Evolutionary conservation across 2,329 filamentous ascomycete genomes (phyloP), one percentile per base, ranked within the genome.

Genomic region (Aurifilum marmelostoma): DNA sequence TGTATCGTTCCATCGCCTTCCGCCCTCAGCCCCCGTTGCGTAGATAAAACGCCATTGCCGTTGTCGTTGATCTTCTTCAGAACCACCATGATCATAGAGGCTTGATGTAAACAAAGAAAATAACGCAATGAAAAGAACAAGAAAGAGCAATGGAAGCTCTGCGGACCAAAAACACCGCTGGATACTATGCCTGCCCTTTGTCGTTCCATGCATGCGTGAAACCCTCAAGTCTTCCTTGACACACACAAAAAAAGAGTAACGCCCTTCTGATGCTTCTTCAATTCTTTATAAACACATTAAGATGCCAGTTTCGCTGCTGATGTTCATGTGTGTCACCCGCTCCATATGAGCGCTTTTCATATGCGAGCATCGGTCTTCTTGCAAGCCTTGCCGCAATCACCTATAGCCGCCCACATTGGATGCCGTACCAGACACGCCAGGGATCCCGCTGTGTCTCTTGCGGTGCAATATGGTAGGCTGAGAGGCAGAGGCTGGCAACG

Each of bases 381-480:
- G 21, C 43, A 47, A 11, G 11, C n/a, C 21, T n/a, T 34, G 60
- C 12, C 27, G 52, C 52, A 64, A 39, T 82, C 76, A 86, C 78
- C 84, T 80, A 75, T 84, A 85, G 68, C 78, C 76, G 71, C 81
- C 79, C 18, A 80, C 74, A 47, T 81, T 78, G 47, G 81, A 77
- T 68, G 80, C 78, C 24, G 80, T 77, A 39, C 73, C 72, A 21
- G 83, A 81, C 56, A 80, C 73, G 71, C 75, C 79, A 43, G 78
- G 77, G 69, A 82, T 78, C 67, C 78, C 79, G 72, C 80, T 83
- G 67, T 83, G 82, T 66, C 84, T 81, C 64, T 80, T 81, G 29
- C 77, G 77, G 71, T 79, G 82, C 66, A 86, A 75, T 73, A 83
- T 88, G 70, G 79, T 80, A 6, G 80, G 79, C 68, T 85, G 81